Percentiles rank a stretch among this genome's conserved stretches.
phyloP scores from a whole-genome alignment of 306 rosid genomes.

The Cucurbita argyrosperma region DNA sequence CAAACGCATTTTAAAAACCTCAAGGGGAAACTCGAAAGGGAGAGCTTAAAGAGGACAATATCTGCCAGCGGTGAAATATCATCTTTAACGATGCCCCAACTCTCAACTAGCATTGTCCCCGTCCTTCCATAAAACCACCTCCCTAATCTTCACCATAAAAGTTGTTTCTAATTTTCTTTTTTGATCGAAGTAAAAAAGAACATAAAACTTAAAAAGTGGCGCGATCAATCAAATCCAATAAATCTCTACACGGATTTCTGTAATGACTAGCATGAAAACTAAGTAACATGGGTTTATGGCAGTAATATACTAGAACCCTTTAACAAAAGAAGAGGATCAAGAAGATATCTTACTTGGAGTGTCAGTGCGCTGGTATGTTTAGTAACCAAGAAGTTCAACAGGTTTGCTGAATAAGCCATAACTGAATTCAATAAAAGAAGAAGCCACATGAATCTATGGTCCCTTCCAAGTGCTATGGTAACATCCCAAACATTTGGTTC shows the following conservation, averaged over 20 bases:
- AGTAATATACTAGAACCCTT: neutral
- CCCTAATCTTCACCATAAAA: neutral
- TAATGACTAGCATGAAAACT: neutral
- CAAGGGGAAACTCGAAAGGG: too few species aligned
- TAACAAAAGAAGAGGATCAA: neutral
- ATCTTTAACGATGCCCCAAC: neutral
- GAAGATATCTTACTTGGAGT: conserved; percentile 57
- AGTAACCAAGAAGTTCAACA: conserved; percentile 94
- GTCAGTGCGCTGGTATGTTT: conserved; percentile 91
- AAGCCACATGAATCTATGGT: conserved; percentile 64
- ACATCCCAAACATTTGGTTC: conserved; percentile 69
- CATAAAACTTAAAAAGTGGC: neutral
- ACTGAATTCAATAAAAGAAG: conserved; percentile 80
- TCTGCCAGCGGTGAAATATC: neutral
- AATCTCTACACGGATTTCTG: neutral
- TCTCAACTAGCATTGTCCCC: neutral
- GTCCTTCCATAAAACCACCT: neutral
- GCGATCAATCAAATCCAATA: neutral
- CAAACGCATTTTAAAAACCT: too few species aligned
- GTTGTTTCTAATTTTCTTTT: neutral
- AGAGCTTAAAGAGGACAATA: too few species aligned
- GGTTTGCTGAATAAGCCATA: conserved; percentile 75
- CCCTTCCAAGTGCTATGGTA: conserved; percentile 49
- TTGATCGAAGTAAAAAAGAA: neutral
- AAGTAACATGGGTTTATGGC: neutral